Conservation (phyloP, 2,329 filamentous ascomycete species). For the Didymella glomerata region DNA sequence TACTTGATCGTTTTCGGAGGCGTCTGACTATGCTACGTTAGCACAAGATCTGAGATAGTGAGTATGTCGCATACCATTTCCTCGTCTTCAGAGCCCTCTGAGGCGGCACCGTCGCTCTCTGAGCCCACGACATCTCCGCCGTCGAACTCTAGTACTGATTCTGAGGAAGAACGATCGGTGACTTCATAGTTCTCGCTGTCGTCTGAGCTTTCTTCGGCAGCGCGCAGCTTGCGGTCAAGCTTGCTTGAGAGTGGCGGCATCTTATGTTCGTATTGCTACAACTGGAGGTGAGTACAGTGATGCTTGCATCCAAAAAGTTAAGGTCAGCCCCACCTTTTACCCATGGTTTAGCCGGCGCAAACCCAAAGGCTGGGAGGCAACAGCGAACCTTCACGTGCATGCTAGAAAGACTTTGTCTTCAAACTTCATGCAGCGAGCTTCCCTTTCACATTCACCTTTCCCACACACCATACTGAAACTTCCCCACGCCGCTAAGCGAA, state of each 20-base stretch:
- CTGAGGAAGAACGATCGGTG: slow-evolving; percentile 51
- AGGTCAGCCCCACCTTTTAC: slow-evolving; percentile 9
- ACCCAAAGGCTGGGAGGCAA: slow-evolving; percentile 16
- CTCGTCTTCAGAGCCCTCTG: slow-evolving; percentile 32
- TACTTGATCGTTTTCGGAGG: slow-evolving; percentile 53
- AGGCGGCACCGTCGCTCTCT: slow-evolving; percentile 38
- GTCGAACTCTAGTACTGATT: slow-evolving; percentile 52
- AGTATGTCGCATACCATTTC: slow-evolving; percentile 35
- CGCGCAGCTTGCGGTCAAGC: slow-evolving; percentile 48
- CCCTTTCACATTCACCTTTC: slow-evolving; percentile 14
- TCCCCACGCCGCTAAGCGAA: slow-evolving; percentile 21
- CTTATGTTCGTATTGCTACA: slow-evolving; percentile 6
- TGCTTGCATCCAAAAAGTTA: slow-evolving; percentile 18
- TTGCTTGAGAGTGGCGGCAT: slow-evolving; percentile 49
- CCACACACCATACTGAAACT: slow-evolving; percentile 10
- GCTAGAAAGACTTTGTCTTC: slow-evolving; percentile 5
- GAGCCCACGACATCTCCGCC: slow-evolving; percentile 47
- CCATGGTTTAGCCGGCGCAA: slow-evolving; percentile 20
- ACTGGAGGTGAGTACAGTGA: not conserved
- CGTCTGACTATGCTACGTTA: slow-evolving; percentile 38
- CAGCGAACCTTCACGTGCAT: slow-evolving; percentile 19
- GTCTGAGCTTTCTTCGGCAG: slow-evolving; percentile 49
- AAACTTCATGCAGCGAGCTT: slow-evolving; percentile 20
- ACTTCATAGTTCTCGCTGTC: slow-evolving; percentile 52
- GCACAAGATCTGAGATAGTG: not conserved